A percentile compares a stretch with the other conserved stretches of the same genome.
Conservation (phyloP, 225 moss, liverwort and hornwort species). For the Rhytidiadelphus loreus region DNA sequence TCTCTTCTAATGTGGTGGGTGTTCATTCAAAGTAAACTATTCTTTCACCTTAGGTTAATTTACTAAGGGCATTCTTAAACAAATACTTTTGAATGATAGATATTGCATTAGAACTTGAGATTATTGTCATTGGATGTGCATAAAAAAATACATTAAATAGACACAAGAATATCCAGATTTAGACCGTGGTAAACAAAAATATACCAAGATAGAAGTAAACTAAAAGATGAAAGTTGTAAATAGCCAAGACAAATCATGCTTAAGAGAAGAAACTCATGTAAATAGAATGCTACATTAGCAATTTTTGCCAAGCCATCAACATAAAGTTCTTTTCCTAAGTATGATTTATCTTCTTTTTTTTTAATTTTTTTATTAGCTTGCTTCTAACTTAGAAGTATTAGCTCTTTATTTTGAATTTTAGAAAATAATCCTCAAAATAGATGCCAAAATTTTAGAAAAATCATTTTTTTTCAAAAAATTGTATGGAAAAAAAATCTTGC, state of each 20-base stretch:
- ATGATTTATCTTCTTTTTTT: not conserved
- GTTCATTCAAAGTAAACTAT: not conserved
- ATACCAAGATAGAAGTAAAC: not conserved
- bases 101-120: not conserved
- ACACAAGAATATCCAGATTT: not conserved
- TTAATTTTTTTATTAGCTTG: too few relatives aligned
- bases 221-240: not conserved
- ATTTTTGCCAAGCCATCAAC: not conserved
- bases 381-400: not conserved
- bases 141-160: not conserved
- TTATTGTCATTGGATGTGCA: not conserved
- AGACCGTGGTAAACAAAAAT: not conserved
- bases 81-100: not conserved
- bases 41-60: not conserved
- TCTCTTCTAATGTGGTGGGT: too few relatives aligned
- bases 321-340: not conserved
- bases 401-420: rapidly evolving
- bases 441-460: not conserved
- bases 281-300: not conserved
- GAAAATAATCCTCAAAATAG: not conserved
- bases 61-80: too few relatives aligned
- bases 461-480: not conserved
- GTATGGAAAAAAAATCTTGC: not conserved
- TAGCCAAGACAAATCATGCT: not conserved
- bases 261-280: not conserved